These are phyloP conservation scores for Ophiostoma quercus DNA, from an alignment of 2,329 filamentous ascomycete species.

Conservation along the genomic window DNA sequence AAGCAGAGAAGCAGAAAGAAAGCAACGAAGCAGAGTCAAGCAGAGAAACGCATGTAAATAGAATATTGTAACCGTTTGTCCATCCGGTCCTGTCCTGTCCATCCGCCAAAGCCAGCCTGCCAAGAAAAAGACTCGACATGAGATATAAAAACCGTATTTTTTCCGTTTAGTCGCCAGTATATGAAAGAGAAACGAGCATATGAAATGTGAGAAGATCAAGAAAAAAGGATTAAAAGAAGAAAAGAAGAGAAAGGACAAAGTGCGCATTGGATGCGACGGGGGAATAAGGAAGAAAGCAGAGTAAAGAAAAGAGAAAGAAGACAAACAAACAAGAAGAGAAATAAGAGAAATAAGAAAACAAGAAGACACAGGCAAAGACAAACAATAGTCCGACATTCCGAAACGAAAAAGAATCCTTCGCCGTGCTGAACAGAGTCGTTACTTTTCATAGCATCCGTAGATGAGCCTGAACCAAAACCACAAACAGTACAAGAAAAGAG, in stretches of 20 bases:
- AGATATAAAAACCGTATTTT: constrained; percentile 5
- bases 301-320: background rate
- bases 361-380: background rate
- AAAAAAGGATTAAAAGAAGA: background rate
- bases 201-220: background rate
- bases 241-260: constrained; percentile 1
- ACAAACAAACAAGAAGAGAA: background rate
- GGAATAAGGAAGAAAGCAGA: constrained; percentile 12
- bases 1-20: background rate
- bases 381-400: constrained; percentile 13
- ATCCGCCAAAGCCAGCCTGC: constrained; percentile 13
- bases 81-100: constrained; percentile 4
- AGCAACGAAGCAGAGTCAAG: background rate
- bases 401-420: constrained; percentile 10
- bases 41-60: background rate
- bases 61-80: background rate
- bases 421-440: constrained; percentile 13
- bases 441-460: constrained; percentile 15
- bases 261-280: background rate
- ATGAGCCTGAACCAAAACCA: background rate
- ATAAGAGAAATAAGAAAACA: background rate
- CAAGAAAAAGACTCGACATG: constrained; percentile 4
- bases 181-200: background rate
- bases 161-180: constrained; percentile 9
- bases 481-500: background rate